Evolutionary conservation across 2,329 filamentous ascomycete species (phyloP).

Genomic region (Aspergillus transmontanensis): DNA sequence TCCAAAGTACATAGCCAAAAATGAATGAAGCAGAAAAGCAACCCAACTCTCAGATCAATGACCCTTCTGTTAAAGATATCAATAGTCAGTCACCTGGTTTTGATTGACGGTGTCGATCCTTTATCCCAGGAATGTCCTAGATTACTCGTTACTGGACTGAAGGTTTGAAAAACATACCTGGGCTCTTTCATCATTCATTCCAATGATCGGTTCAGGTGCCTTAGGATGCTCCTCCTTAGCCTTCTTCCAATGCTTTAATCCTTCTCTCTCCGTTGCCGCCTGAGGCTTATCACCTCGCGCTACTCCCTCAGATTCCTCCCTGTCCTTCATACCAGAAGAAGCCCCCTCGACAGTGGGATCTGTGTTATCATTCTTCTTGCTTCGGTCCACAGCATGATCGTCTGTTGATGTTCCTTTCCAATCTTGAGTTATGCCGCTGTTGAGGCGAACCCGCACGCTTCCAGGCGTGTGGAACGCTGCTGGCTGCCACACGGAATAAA

Average conservation of each 20-base stretch:
- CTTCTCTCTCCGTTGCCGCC: constrained; percentile 45
- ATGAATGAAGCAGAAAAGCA: constrained; percentile 8
- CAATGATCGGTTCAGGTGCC: constrained; percentile 54
- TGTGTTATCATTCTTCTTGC: constrained; percentile 32
- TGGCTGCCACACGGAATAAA: constrained; percentile 21
- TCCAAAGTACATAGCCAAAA: constrained; percentile 2
- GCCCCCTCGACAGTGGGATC: constrained; percentile 36
- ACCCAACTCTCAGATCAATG: constrained; percentile 14
- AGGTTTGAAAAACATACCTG: constrained; percentile 35
- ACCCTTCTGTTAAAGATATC: constrained; percentile 27
- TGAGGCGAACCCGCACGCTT: constrained; percentile 18
- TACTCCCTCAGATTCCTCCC: constrained; percentile 29
- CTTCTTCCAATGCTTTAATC: constrained; percentile 38
- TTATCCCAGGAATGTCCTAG: constrained; percentile 4
- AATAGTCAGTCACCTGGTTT: constrained; percentile 3
- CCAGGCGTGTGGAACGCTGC: constrained; percentile 14
- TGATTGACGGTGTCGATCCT: no score
- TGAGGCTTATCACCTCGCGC: constrained; percentile 43
- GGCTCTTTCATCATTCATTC: constrained; percentile 57
- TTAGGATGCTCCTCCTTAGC: constrained; percentile 53
- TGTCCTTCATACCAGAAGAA: constrained; percentile 34
- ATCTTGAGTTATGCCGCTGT: constrained; percentile 26
- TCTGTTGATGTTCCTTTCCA: constrained; percentile 39
- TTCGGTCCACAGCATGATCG: constrained; percentile 37
- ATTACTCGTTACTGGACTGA: neutral